A percentile compares a stretch with the other conserved stretches of the same genome.
Conservation (phyloP, 345 rosid species). For the Litchi chinensis region DNA sequence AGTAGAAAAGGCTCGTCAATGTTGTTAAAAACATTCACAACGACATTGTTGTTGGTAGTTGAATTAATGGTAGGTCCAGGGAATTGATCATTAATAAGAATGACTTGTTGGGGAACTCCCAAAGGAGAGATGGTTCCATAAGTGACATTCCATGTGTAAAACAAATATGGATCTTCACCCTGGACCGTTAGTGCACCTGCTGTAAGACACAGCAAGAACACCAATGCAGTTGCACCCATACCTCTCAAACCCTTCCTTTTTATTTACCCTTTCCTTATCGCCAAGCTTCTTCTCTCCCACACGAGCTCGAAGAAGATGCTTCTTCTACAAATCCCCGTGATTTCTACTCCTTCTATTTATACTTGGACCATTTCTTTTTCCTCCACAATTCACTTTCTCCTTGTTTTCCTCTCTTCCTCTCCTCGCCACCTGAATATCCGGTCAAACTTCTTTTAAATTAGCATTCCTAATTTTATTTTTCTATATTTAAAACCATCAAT, state of each 20-base stretch:
- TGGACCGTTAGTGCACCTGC: slow-evolving; percentile 33
- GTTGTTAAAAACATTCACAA: slow-evolving; percentile 70
- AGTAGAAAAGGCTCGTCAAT: slow-evolving; percentile 70
- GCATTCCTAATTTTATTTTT: no score
- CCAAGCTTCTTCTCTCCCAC: no score
- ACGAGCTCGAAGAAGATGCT: no score
- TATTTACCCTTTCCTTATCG: neutral
- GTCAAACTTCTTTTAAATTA: no score
- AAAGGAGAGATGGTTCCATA: slow-evolving; percentile 62
- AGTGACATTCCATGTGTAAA: slow-evolving; percentile 66
- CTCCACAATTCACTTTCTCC: neutral
- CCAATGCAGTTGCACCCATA: slow-evolving; percentile 42
- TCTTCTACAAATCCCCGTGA: no score
- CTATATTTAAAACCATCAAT: no score
- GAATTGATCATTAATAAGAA: slow-evolving; percentile 72
- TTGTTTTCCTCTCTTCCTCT: neutral
- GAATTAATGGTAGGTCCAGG: slow-evolving; percentile 83
- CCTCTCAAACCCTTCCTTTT: neutral
- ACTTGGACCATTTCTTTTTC: no score
- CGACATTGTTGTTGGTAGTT: slow-evolving; percentile 68
- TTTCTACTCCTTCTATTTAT: no score
- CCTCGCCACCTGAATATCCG: no score
- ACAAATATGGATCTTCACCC: slow-evolving; percentile 68
- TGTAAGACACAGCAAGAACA: slow-evolving; percentile 40
- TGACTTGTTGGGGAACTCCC: slow-evolving; percentile 66